Evolutionary conservation across 176 grass and related monocot species (phyloP), one percentile per base, ranked within the genome.

Genomic region (Oropetium thomaeum): DNA sequence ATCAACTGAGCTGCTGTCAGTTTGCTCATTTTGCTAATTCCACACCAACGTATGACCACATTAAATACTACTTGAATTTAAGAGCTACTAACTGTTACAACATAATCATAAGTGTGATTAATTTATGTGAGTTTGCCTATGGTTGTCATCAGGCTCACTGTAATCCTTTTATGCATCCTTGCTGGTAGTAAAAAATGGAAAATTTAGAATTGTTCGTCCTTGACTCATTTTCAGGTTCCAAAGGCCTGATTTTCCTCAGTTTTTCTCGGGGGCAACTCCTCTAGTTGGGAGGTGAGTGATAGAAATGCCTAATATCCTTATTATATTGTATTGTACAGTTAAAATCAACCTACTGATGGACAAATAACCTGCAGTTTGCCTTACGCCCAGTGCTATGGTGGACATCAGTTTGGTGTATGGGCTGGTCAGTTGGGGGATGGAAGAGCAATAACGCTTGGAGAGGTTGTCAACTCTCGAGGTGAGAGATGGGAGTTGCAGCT

Each of bases 401-500:
- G 95, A 22, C 95, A 98, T 79, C 95, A 98, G 49, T 98, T 98
- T 81, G 95, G 95, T 38, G 77, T 69, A 75, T 98, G 95, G 95
- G 95, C 95, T 83, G 91, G 95, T 71, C 95, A 98, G 32, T 69
- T 98, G 67, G 95, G 95, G 7, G 95, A 98, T 58, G 95, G 95
- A 5, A 89, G 95, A 4, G 95, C 95, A 13, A 94, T 98, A 81
- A 92, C 87, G 43, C 84, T 98, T 31, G 95, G 95, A 54, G 95
- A 98, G 74, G 61, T 94, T 76, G 29, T 94, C 58, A 98, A 94
- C 67, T 92, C 87, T 73, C 87, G 33, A 48, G 89, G 89, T 53
- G 88, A 98, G 83, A 93, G 91, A 42, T 94, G 88, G 86, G 95
- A 98, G 77, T 63, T 98, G 82, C 95, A 98, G 85, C 91, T 98